Evolutionary conservation across 2,329 filamentous ascomycete genomes (phyloP), one percentile per base, ranked within the genome.

Genomic region (Aaosphaeria pasadenensis): DNA sequence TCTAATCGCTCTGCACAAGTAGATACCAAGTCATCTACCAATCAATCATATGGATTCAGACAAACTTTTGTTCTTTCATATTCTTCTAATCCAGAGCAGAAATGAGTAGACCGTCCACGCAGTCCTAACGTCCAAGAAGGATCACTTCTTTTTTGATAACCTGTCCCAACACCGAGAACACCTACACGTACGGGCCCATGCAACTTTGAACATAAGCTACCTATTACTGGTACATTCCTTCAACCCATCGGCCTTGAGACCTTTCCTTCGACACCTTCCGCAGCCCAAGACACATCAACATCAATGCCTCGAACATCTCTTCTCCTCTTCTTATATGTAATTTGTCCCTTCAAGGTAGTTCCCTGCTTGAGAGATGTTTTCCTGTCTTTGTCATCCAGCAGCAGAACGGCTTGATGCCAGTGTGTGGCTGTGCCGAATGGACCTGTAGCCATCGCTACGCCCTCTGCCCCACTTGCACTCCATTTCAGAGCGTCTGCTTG

Each of bases 391-490:
- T 79, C 77, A 47, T 89, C 84, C 51, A 87, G 80, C 45, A 95
- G 73, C 51, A 92, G 75, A 28, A 96, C 74, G 1, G 86, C 88
- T 66, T 95, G 91, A 70, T 87, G 88, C 92, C 92, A 97, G 71
- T 97, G 92, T 6, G 92, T 97, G 52, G 86, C 81, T 46, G 81
- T 84, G 13, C 83, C 84, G 55, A 79, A 77, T 1, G 91, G 91
- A 0, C 91, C 89, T 1, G 91, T 97, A 6, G 91, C 95, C 69
- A 96, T 96, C 0, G 88, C 87, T n/a, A 90, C 82, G 54, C 86
- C 77, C 33, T 70, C 81, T 61, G 62, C 77, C 74, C 60, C 57
- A 54, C 81, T 11, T 11, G 33, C 13, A 36, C 9, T 79, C 82
- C 87, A 91, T 4, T 80, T 76, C 47, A 84, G 76, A 0, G 84